These are phyloP conservation scores for Nicotiana knightiana DNA, from an alignment of 257 asterid genomes.

Conservation along the genomic window DNA sequence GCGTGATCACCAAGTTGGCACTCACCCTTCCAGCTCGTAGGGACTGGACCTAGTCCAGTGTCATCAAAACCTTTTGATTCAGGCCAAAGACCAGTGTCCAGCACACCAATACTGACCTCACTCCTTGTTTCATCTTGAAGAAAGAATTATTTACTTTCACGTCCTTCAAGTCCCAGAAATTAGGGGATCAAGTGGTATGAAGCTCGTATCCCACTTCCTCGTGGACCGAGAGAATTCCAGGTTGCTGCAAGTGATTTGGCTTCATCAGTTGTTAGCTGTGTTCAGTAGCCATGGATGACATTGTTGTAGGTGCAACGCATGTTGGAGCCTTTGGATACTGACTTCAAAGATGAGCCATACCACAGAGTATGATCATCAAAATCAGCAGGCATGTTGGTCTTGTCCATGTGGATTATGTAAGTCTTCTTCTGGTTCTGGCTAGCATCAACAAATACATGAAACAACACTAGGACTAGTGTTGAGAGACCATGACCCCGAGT, in stretches of 20 bases:
- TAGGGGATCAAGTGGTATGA: slow-evolving; percentile 76
- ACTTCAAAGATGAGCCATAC: slow-evolving; percentile 53
- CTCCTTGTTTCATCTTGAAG: slow-evolving; percentile 27
- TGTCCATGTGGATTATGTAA: slow-evolving; percentile 63
- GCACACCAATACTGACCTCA: slow-evolving; percentile 49
- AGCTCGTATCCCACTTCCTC: slow-evolving; percentile 43
- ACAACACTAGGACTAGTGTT: slow-evolving; percentile 16
- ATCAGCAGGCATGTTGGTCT: slow-evolving; percentile 42
- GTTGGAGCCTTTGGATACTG: slow-evolving; percentile 42
- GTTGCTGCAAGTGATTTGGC: slow-evolving; percentile 38
- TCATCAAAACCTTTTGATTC: slow-evolving; percentile 50
- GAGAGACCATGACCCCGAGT: slow-evolving; percentile 10
- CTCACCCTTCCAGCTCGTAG: slow-evolving; percentile 60
- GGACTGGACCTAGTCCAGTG: slow-evolving; percentile 53
- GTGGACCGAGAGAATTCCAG: slow-evolving; percentile 43
- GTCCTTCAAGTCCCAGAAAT: slow-evolving; percentile 51
- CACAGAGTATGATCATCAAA: slow-evolving; percentile 50
- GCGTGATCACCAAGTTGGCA: slow-evolving; percentile 33
- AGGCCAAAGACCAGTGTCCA: slow-evolving; percentile 80
- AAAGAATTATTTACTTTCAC: slow-evolving; percentile 18
- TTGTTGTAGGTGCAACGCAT: slow-evolving; percentile 52
- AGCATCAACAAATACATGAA: slow-evolving; percentile 11
- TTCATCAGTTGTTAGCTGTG: slow-evolving; percentile 40
- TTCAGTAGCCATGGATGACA: slow-evolving; percentile 63
- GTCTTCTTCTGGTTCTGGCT: slow-evolving; percentile 29